Conservation (phyloP, 108 stramenopile genomes). For the Pseudonitzschia multistriata region DNA sequence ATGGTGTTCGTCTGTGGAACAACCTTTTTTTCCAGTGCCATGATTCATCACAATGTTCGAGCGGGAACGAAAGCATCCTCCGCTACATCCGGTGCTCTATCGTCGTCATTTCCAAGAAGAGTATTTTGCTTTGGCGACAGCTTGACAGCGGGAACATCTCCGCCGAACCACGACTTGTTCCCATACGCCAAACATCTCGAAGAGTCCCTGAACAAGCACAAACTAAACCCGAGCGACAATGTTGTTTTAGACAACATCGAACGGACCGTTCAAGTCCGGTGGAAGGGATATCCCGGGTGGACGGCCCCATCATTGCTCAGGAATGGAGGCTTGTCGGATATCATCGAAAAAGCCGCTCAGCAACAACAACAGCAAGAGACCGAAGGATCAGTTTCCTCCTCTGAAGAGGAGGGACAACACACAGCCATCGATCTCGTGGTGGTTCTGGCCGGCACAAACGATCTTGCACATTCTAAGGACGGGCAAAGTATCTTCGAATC, state of each 20-base stretch:
- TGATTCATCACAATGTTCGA: too few species aligned
- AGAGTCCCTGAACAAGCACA: neutral
- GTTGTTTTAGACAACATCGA: neutral
- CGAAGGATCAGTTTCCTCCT: too few species aligned
- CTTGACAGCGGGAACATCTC: constrained; percentile 1
- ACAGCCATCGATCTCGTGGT: neutral
- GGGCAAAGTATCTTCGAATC: neutral
- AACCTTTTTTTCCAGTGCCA: too few species aligned
- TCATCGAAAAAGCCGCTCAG: neutral
- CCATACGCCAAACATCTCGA: constrained; percentile 5
- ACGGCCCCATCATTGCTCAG: neutral
- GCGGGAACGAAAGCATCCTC: too few species aligned
- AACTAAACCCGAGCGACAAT: too few species aligned
- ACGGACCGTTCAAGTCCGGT: neutral
- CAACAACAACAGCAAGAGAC: too few species aligned
- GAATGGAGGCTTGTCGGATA: neutral
- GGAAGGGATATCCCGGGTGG: constrained; percentile 9
- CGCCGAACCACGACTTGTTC: neutral
- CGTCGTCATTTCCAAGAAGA: neutral
- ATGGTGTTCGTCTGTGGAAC: too few species aligned
- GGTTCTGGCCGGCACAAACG: constrained; percentile 3
- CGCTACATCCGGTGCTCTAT: too few species aligned
- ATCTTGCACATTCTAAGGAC: neutral
- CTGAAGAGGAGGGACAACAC: neutral
- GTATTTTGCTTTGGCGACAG: constrained; percentile 11